Percentiles rank a stretch among this genome's conserved stretches.
These are phyloP conservation scores for Cryptococcus neoformans DNA, from an alignment of 1,284 basidiomycete genomes.

Conservation along the genomic window DNA sequence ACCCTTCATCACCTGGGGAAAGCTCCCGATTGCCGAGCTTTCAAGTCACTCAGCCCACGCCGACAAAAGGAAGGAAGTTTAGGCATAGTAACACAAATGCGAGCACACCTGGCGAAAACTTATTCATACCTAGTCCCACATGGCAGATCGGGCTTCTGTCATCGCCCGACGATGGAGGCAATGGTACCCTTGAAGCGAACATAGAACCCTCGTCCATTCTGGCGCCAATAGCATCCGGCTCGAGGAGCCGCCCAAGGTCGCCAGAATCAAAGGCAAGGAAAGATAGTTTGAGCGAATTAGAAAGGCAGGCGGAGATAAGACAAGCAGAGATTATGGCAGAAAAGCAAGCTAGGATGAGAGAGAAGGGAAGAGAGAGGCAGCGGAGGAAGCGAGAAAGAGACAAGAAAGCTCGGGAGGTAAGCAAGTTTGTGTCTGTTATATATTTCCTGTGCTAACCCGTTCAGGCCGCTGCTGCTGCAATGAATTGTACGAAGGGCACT, in stretches of 20 bases:
- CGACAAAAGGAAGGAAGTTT: constrained; percentile 24
- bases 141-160: constrained; percentile 3
- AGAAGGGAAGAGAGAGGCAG: constrained; percentile 19
- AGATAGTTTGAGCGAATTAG: background rate
- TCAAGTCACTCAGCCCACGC: constrained; percentile 27
- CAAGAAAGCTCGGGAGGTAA: constrained; percentile 18
- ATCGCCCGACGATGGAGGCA: background rate
- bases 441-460: background rate
- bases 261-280: constrained; percentile 8
- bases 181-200: constrained; percentile 5
- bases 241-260: constrained; percentile 8
- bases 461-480: background rate
- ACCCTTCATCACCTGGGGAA: background rate
- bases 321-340: constrained; percentile 4
- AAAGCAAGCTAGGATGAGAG: constrained; percentile 16
- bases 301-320: constrained; percentile 7
- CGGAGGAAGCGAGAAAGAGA: constrained; percentile 17
- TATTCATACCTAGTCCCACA: constrained; percentile 3
- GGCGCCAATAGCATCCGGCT: background rate
- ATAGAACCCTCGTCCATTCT: constrained; percentile 4
- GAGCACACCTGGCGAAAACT: constrained; percentile 7
- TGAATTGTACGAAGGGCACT: background rate
- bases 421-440: background rate
- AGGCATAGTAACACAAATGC: constrained; percentile 9
- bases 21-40: constrained; percentile 10